Evolutionary conservation across 2,329 filamentous ascomycete species (phyloP).

Genomic region (Grosmannia clavigera): DNA sequence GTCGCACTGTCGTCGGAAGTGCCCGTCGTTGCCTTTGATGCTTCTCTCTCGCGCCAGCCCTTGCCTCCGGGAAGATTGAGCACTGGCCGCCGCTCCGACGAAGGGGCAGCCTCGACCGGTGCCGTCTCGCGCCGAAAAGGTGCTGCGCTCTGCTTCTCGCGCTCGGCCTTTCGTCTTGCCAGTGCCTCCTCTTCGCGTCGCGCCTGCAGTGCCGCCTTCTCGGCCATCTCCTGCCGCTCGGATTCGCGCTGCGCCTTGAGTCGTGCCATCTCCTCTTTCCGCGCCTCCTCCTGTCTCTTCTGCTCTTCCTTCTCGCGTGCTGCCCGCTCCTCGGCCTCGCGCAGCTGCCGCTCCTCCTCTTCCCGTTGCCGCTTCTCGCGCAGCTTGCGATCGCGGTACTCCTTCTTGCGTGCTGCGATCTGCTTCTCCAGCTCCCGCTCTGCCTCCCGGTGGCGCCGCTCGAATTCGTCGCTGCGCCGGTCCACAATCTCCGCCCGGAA

Average conservation of each 20-base stretch:
- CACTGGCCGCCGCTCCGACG: slow-evolving; percentile 41
- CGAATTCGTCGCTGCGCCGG: slow-evolving; percentile 86
- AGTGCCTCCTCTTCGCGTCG: slow-evolving; percentile 82
- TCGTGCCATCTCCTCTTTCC: slow-evolving; percentile 55
- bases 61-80: slow-evolving; percentile 47
- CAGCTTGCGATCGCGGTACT: slow-evolving; percentile 70
- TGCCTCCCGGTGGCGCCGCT: slow-evolving; percentile 81
- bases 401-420: slow-evolving; percentile 77
- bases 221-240: slow-evolving; percentile 55
- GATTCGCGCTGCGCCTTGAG: slow-evolving; percentile 53
- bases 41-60: slow-evolving; percentile 62
- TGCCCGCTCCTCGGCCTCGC: slow-evolving; percentile 76
- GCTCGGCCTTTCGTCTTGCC: slow-evolving; percentile 57
- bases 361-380: slow-evolving; percentile 76
- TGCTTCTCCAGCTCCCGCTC: slow-evolving; percentile 89
- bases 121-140: slow-evolving; percentile 1
- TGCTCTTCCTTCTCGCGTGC: slow-evolving; percentile 78
- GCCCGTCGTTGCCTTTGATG: slow-evolving; percentile 28
- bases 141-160: slow-evolving; percentile 29
- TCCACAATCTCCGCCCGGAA: slow-evolving; percentile 77
- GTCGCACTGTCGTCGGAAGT: slow-evolving; percentile 12
- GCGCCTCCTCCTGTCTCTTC: slow-evolving; percentile 66
- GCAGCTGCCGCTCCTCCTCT: slow-evolving; percentile 64
- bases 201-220: slow-evolving; percentile 57
- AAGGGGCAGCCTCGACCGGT: slow-evolving; percentile 25